These are phyloP conservation scores for Striga asiatica DNA, from an alignment of 257 asterid genomes.

Conservation along the genomic window DNA sequence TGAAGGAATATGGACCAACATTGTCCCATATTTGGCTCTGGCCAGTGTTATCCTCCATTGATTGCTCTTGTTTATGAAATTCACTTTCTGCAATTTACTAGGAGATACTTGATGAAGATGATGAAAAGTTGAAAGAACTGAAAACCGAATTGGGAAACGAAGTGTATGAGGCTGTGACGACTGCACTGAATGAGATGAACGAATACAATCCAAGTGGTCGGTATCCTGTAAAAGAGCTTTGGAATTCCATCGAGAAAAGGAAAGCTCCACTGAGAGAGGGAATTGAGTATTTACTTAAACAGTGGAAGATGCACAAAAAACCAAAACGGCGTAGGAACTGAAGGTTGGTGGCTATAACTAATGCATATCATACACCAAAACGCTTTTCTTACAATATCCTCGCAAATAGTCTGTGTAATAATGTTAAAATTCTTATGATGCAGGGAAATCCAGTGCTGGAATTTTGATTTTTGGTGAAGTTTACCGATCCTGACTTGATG, in stretches of 20 bases:
- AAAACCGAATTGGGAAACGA: constrained; percentile 31
- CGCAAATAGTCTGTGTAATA: neutral
- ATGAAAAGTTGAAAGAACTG: constrained; percentile 36
- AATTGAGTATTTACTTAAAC: constrained; percentile 27
- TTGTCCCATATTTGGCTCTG: too few species aligned
- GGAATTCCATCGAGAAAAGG: constrained; percentile 35
- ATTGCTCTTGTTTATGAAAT: neutral
- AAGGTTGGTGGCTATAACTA: neutral
- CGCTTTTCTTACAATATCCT: neutral
- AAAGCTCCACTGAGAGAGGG: constrained; percentile 34
- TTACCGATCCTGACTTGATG: neutral
- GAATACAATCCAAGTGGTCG: constrained; percentile 58
- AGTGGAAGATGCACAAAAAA: constrained; percentile 31
- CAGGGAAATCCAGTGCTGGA: constrained; percentile 3
- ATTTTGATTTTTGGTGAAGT: neutral
- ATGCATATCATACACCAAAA: neutral
- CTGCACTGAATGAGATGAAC: constrained; percentile 41
- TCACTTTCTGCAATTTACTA: neutral
- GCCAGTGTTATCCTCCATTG: neutral
- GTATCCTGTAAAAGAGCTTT: constrained; percentile 41
- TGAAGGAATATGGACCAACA: too few species aligned
- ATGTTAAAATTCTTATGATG: neutral
- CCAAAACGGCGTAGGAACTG: constrained; percentile 21
- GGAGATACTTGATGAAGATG: constrained; percentile 43
- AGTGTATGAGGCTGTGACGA: constrained; percentile 25